Evolutionary conservation across 345 rosid species (phyloP).

Genomic region (Eucalyptus caleyi): DNA sequence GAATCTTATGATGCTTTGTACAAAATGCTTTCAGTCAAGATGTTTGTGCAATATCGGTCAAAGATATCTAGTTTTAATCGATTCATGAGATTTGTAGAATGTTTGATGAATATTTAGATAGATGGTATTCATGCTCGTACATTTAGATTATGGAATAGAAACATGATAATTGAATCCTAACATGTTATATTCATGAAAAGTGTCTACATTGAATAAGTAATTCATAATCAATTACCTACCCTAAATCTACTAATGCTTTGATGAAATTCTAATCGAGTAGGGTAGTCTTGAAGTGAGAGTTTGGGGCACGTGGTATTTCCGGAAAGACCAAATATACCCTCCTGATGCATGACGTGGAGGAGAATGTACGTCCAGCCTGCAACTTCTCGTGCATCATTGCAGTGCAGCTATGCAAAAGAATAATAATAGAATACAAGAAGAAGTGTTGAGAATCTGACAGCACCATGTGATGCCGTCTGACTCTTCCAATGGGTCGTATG

Average conservation of each 20-base stretch:
- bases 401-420: not conserved
- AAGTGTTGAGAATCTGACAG: not conserved
- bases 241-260: not conserved
- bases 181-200: not conserved
- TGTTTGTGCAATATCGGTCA: fast-evolving
- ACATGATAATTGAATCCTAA: not conserved
- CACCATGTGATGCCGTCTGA: not conserved
- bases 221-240: not conserved
- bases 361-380: not conserved
- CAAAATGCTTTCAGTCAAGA: not conserved
- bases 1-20: not conserved
- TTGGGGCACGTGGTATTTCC: not conserved
- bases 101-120: not conserved
- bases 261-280: not conserved
- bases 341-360: not conserved
- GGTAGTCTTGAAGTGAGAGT: not conserved
- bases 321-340: not conserved
- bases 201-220: not conserved
- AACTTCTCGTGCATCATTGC: not conserved
- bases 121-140: fast-evolving
- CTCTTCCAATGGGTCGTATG: not conserved
- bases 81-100: not conserved
- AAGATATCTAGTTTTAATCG: fast-evolving
- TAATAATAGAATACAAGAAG: not conserved
- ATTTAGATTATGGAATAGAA: not conserved